Conservation (phyloP, 1,139 yeast genomes). For the Kodamaea ohmeri region DNA sequence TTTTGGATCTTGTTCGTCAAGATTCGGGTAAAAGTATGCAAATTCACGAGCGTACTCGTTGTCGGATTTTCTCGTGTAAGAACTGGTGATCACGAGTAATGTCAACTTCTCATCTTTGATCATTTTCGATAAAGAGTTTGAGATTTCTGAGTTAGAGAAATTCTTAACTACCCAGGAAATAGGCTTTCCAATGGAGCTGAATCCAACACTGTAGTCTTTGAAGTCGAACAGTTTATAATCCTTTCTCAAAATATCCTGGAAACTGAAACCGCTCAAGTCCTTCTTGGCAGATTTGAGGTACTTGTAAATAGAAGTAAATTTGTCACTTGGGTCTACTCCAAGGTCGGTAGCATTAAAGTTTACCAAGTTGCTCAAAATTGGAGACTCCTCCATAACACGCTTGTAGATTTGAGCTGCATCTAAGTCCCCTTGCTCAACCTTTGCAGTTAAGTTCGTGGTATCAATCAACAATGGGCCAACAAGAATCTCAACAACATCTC, state of each 20-base stretch:
- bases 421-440: constrained; percentile 55
- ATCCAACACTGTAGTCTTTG: constrained; percentile 53
- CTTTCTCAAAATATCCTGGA: constrained; percentile 64
- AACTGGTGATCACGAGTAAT: constrained; percentile 58
- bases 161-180: constrained; percentile 51
- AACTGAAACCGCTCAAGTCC: constrained; percentile 57
- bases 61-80: constrained; percentile 45
- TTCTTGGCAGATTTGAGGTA: constrained; percentile 55
- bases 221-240: constrained; percentile 78
- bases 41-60: constrained; percentile 57
- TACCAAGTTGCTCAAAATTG: not conserved
- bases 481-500: constrained; percentile 48
- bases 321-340: constrained; percentile 11
- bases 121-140: constrained; percentile 35
- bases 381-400: constrained; percentile 14
- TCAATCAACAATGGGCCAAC: constrained; percentile 72
- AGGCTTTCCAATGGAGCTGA: constrained; percentile 71
- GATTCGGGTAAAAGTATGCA: constrained; percentile 33
- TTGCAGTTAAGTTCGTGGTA: constrained; percentile 60
- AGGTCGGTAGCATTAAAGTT: constrained; percentile 1
- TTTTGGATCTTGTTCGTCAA: constrained; percentile 11
- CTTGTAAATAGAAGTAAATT: constrained; percentile 26
- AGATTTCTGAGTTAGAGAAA: constrained; percentile 31
- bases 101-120: constrained; percentile 46
- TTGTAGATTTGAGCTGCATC: constrained; percentile 41